These are phyloP conservation scores for Solanum chmielewskii DNA, from an alignment of 257 asterid species.

Conservation along the genomic window DNA sequence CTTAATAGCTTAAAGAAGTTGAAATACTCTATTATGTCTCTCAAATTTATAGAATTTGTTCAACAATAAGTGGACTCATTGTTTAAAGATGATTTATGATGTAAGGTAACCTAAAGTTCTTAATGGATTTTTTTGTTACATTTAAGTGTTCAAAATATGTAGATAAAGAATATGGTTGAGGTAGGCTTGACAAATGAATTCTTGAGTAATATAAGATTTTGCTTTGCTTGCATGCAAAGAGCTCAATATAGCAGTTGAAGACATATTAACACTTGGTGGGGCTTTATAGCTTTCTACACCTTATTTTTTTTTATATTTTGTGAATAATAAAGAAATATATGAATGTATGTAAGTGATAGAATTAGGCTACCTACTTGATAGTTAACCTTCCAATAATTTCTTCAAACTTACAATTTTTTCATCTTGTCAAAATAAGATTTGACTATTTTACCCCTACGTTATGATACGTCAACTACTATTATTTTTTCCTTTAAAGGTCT, in stretches of 20 bases:
- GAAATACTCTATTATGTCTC: not conserved
- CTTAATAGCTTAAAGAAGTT: not conserved
- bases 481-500: not conserved
- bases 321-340: not conserved
- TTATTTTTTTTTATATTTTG: not conserved
- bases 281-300: not conserved
- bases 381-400: slow-evolving; percentile 34
- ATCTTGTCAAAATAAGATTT: not conserved
- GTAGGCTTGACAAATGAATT: slow-evolving; percentile 30
- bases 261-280: not conserved
- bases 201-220: not conserved
- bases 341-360: slow-evolving; percentile 15
- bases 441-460: slow-evolving; percentile 3
- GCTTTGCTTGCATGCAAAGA: slow-evolving; percentile 25
- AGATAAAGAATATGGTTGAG: slow-evolving; percentile 25
- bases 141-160: not conserved
- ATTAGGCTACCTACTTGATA: slow-evolving; percentile 80
- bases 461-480: not conserved
- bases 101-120: not conserved
- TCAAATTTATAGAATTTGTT: not conserved
- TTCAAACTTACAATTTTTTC: slow-evolving; percentile 26
- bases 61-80: not conserved
- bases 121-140: not conserved
- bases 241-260: slow-evolving; percentile 8
- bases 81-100: not conserved